Evolutionary conservation across 768 basidiomycete genomes (phyloP).

Genomic region (Ramaria sp.): DNA sequence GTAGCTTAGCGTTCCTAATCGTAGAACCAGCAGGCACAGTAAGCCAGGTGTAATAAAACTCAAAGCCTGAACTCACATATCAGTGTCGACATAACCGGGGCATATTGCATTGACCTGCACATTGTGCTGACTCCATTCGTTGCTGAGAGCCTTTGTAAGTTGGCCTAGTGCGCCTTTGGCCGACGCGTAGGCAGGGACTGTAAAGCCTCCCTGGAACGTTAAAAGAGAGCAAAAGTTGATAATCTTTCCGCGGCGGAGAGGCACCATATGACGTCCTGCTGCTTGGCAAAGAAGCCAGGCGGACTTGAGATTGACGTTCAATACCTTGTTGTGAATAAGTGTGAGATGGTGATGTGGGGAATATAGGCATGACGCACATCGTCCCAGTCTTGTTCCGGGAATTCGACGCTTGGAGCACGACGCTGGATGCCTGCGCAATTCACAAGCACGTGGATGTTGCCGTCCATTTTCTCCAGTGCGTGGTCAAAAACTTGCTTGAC

Average conservation of each 20-base stretch:
- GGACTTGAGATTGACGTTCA: conserved; percentile 82
- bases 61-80: conserved; percentile 49
- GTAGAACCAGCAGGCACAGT: background rate
- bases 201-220: conserved; percentile 51
- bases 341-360: background rate
- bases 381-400: conserved; percentile 59
- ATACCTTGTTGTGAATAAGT: conserved; percentile 38
- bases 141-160: conserved; percentile 81
- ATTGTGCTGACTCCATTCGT: conserved; percentile 86
- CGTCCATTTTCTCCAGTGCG: conserved; percentile 39
- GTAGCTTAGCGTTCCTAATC: conserved; percentile 51
- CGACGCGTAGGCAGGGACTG: conserved; percentile 83
- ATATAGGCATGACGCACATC: conserved; percentile 36
- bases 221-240: conserved; percentile 59
- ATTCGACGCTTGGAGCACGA: conserved; percentile 49
- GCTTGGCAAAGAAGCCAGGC: conserved; percentile 78
- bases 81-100: conserved; percentile 83
- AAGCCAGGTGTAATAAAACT: conserved; percentile 5
- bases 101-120: conserved; percentile 84
- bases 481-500: conserved; percentile 38
- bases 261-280: conserved; percentile 85
- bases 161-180: conserved; percentile 84
- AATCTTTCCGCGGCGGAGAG: conserved; percentile 55
- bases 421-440: conserved; percentile 61
- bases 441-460: conserved; percentile 50